Percentiles rank a stretch among this genome's conserved stretches.
Evolutionary conservation across 345 rosid genomes (phyloP).

Genomic region (Eucalyptus pauciflora): DNA sequence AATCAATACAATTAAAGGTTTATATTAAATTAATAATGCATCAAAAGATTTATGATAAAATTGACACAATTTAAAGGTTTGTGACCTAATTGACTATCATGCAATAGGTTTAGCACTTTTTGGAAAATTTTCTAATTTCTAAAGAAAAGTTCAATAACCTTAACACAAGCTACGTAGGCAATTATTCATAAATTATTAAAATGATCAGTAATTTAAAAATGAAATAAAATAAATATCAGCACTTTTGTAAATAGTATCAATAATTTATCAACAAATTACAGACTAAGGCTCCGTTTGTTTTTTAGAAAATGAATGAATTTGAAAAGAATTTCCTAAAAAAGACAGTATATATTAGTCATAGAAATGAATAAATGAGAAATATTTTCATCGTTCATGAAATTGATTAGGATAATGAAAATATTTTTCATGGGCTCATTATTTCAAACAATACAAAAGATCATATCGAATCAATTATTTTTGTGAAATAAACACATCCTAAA

Average conservation of each 20-base stretch:
- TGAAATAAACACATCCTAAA: background rate
- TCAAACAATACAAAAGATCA: background rate
- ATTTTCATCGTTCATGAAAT: no score
- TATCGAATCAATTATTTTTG: no score
- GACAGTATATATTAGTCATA: rapidly evolving
- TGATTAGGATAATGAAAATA: rapidly evolving
- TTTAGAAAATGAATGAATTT: no score
- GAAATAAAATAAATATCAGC: background rate
- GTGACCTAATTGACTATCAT: rapidly evolving
- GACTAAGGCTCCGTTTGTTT: background rate
- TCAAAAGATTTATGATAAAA: background rate
- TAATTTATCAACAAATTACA: background rate
- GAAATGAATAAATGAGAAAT: no score
- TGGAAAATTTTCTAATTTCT: background rate
- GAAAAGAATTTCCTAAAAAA: rapidly evolving
- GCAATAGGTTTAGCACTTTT: rapidly evolving
- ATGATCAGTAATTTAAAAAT: background rate
- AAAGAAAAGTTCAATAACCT: background rate
- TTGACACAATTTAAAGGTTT: rapidly evolving
- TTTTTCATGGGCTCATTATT: background rate
- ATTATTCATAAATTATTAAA: background rate
- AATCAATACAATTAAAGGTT: background rate
- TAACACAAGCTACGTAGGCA: rapidly evolving
- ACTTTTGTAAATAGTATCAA: background rate
- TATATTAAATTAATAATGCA: background rate